Base-by-base conservation (phyloP, 73 alveolate genomes). In the Strombidium stylifer region DNA sequence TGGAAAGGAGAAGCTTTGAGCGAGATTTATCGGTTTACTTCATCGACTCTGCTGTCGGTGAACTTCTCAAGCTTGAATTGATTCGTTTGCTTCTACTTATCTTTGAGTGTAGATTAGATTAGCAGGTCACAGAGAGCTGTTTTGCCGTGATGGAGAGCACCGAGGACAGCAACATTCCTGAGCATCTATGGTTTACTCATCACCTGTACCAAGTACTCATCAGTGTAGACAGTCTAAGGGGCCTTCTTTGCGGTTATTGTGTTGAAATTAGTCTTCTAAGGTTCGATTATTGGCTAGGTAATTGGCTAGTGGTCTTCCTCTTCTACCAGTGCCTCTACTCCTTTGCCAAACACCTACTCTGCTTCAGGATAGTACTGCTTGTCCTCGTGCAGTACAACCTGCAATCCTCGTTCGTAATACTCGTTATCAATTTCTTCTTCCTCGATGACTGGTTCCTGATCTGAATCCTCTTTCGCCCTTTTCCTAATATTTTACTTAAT, bases 251-350 rank as follows among this genome's bases (percentile, higher is more conserved):
- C 99, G 26, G 56, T 66, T 16, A 85, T 41, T 31, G 96, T 99
- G 52, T 92, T 93, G 83, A 94, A 90, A 68, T 87, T 87, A 73
- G 82, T 81, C 61, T 85, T 91, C 19, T 83, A 87, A 6, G 99
- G 99, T 12, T 96, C 93, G n/a, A 97, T 87, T 57, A 97, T 95
- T 62, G 99, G 99, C 56, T 93, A 81, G 16, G 99, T 95, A 11
- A 97, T 73, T 25, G 99, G 99, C 65, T 94, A 94, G 0, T 99
- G 97, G 64, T 96, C 99, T 73, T 97, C 99, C 89, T 96, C 99
- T 94, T 85, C 83, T 5, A 97, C 98, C 65, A 94, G 52, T 47
- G 93, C 88, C 76, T 97, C 99, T 0, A 96, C 99, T 36, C 89
- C 97, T 12, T 93, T 95, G 12, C 94, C 94, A 58, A 91, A 97